Evolutionary conservation across 73 alveolate genomes (phyloP).

Genomic region (Loxodes magnus): DNA sequence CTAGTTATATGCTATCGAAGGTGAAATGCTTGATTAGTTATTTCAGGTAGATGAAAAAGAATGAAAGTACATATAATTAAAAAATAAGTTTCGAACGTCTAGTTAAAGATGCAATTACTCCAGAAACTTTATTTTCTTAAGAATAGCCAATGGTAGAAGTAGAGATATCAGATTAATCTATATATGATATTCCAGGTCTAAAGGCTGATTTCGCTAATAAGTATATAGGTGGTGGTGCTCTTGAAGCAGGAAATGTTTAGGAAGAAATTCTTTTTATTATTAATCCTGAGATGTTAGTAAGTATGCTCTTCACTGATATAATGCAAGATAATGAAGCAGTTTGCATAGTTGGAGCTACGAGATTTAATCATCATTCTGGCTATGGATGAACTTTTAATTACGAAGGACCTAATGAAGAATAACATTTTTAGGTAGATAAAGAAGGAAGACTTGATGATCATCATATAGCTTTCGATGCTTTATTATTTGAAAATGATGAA

Average conservation of each 20-base stretch:
- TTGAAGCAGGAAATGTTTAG: slow-evolving; percentile 71
- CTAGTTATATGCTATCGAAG: no score
- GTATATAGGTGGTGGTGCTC: slow-evolving; percentile 92
- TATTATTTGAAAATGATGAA: background rate
- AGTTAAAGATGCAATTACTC: no score
- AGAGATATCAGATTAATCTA: no score
- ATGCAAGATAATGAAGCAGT: slow-evolving; percentile 74
- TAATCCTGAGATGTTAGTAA: slow-evolving; percentile 64
- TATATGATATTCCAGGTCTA: no score
- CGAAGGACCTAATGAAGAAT: background rate
- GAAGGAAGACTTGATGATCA: slow-evolving; percentile 7
- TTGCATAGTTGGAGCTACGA: slow-evolving; percentile 51
- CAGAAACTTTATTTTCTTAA: no score
- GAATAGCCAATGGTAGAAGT: no score
- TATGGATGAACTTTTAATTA: slow-evolving; percentile 47
- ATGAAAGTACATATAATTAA: no score
- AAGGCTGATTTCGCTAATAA: slow-evolving; percentile 83
- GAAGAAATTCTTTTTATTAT: slow-evolving; percentile 82
- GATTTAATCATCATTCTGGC: slow-evolving; percentile 62
- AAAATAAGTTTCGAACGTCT: no score
- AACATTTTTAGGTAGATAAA: slow-evolving; percentile 4
- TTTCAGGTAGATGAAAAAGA: no score
- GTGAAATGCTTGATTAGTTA: no score
- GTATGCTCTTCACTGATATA: slow-evolving; percentile 53
- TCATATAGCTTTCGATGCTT: slow-evolving; percentile 62